Percentiles rank a stretch among this genome's conserved stretches.
Conservation (phyloP, 768 basidiomycete species). For the Trametes cinnabarina region DNA sequence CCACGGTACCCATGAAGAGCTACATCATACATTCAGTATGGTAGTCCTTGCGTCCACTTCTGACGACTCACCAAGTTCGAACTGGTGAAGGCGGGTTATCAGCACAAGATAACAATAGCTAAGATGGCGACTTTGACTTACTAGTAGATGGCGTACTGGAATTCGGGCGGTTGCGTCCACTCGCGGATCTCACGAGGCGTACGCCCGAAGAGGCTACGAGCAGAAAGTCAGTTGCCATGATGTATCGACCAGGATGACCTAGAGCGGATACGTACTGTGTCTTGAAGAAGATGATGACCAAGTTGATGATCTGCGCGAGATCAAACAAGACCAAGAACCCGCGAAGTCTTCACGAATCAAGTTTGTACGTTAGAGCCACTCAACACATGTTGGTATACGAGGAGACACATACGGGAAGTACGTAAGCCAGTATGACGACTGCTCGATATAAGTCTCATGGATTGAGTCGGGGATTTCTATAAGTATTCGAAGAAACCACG, state of each 20-base stretch:
- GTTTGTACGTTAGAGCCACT: neutral
- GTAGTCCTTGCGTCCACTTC: conserved; percentile 7
- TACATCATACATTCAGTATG: conserved; percentile 24
- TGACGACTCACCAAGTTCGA: conserved; percentile 8
- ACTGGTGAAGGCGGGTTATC: neutral
- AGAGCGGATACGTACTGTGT: conserved; percentile 50
- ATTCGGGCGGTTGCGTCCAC: conserved; percentile 88
- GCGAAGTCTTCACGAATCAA: conserved; percentile 56
- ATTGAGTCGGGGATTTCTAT: conserved; percentile 68
- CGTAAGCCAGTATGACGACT: conserved; percentile 89
- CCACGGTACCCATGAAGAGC: conserved; percentile 93
- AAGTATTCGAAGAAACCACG: no score
- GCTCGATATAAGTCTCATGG: conserved; percentile 87
- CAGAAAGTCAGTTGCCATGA: neutral
- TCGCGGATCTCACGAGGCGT: conserved; percentile 89
- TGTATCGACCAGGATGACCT: neutral
- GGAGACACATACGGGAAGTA: conserved; percentile 72
- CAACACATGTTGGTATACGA: neutral
- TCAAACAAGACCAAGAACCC: conserved; percentile 96
- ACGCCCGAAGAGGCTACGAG: conserved; percentile 69
- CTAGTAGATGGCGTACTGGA: conserved; percentile 85
- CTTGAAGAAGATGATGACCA: conserved; percentile 82
- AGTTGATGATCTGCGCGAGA: conserved; percentile 90
- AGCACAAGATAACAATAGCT: neutral
- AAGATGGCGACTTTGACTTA: no score